Conservation (phyloP, 805 yeast genomes). For the Wickerhamomyces bisporus region DNA sequence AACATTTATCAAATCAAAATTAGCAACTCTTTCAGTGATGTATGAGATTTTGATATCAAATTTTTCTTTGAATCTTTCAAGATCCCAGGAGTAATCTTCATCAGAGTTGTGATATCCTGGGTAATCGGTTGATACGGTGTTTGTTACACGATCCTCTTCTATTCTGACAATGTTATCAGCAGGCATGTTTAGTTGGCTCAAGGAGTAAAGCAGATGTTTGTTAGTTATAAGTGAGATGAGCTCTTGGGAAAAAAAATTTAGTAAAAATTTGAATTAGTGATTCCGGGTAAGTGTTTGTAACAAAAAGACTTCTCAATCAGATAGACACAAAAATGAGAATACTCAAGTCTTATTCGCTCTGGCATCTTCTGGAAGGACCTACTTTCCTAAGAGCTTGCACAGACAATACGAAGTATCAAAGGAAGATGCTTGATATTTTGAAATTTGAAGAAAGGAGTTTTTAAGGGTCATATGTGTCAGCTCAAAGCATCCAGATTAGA, state of each 20-base stretch:
- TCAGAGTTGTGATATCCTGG: constrained; percentile 72
- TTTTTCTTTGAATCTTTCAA: constrained; percentile 67
- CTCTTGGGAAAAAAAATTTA: not conserved
- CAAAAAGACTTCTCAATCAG: no score
- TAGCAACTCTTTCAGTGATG: constrained; percentile 64
- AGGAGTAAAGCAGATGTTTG: no score
- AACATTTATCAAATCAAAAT: constrained; percentile 79
- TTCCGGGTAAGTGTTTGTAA: constrained; percentile 1
- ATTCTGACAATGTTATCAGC: constrained; percentile 67
- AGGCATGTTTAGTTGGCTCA: constrained; percentile 8
- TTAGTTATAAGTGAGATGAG: constrained; percentile 1
- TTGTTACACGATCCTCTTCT: constrained; percentile 86
- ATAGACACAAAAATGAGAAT: not conserved
- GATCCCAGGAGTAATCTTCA: constrained; percentile 73
- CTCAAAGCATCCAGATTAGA: no score
- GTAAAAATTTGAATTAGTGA: not conserved
- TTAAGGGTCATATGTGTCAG: no score
- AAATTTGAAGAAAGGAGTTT: no score
- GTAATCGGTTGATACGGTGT: constrained; percentile 84
- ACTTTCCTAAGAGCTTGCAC: no score
- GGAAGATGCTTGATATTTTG: no score
- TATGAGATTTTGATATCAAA: constrained; percentile 65
- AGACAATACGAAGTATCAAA: no score
- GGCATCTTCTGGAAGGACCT: no score
- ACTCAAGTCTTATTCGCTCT: no score